Percentiles rank a stretch among this genome's conserved stretches.
These are phyloP conservation scores for Gryganskiella cystojenkinii DNA, from an alignment of 192 early-diverging fungal species.

Conservation along the genomic window DNA sequence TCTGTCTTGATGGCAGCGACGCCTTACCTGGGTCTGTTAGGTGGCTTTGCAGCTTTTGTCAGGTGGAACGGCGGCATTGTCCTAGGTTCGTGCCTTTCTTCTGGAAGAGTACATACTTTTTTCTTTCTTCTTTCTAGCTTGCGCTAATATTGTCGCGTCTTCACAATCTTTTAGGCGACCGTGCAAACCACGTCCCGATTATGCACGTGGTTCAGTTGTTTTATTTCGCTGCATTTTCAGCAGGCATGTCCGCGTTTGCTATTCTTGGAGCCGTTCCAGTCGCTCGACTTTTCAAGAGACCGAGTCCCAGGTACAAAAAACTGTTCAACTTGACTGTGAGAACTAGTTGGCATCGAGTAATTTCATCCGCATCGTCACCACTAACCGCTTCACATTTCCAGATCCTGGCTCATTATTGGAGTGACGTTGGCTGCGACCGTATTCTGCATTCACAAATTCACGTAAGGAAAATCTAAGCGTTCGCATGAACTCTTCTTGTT, in stretches of 20 bases:
- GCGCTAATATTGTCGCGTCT: not conserved
- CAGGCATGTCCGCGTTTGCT: slow-evolving; percentile 58
- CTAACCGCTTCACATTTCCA: not conserved
- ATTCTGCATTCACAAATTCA: slow-evolving; percentile 62
- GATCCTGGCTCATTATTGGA: slow-evolving; percentile 3
- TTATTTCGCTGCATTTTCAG: slow-evolving; percentile 80
- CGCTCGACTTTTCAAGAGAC: slow-evolving; percentile 26
- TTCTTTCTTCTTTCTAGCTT: not conserved
- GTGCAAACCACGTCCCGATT: slow-evolving; percentile 80
- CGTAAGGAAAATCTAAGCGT: no score
- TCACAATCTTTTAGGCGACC: slow-evolving; percentile 71
- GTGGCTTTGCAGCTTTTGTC: slow-evolving; percentile 75
- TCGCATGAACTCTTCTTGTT: no score
- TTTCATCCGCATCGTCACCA: slow-evolving; percentile 8
- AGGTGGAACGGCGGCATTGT: slow-evolving; percentile 87
- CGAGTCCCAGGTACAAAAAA: slow-evolving; percentile 8
- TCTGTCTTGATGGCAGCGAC: slow-evolving; percentile 37
- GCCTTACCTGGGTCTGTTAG: slow-evolving; percentile 62
- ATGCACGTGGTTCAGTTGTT: slow-evolving; percentile 87
- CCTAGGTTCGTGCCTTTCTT: slow-evolving; percentile 62
- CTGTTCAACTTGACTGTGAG: not conserved
- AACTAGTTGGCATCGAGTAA: not conserved
- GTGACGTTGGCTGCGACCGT: slow-evolving; percentile 32
- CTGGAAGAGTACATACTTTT: no score
- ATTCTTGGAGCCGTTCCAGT: slow-evolving; percentile 53